Conservation (phyloP, 192 early-diverging fungal species). For the Coemansia sp. region DNA sequence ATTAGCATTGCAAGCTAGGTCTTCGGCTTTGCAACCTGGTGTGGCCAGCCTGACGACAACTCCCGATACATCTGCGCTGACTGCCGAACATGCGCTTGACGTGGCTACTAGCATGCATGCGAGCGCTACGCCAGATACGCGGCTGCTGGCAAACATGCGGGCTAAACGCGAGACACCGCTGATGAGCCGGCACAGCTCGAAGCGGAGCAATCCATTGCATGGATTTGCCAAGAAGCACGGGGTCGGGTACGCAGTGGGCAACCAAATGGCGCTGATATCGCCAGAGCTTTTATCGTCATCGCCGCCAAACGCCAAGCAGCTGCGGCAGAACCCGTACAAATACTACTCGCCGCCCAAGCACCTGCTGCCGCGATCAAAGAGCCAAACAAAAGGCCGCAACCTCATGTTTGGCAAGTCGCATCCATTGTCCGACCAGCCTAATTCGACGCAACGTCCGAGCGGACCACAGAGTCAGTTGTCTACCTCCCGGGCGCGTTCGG, state of each 20-base stretch:
- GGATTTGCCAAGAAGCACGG: slow-evolving; percentile 53
- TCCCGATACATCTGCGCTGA: not conserved
- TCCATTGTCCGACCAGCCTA: not conserved
- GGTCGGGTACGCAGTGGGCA: slow-evolving; percentile 41
- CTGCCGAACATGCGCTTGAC: not conserved
- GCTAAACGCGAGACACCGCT: slow-evolving; percentile 25
- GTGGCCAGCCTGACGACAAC: not conserved
- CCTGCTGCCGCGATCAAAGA: slow-evolving; percentile 6
- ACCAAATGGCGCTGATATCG: slow-evolving; percentile 38
- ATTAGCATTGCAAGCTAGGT: not conserved
- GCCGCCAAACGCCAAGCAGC: slow-evolving; percentile 45
- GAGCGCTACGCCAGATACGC: slow-evolving; percentile 18
- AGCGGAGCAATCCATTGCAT: slow-evolving; percentile 28
- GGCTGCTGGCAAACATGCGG: slow-evolving; percentile 23
- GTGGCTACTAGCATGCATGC: slow-evolving; percentile 4
- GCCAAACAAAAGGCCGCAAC: slow-evolving; percentile 26
- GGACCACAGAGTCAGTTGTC: not conserved
- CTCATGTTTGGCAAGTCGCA: slow-evolving; percentile 22
- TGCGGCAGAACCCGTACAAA: slow-evolving; percentile 47
- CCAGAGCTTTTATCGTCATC: slow-evolving; percentile 49
- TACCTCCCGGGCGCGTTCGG: not conserved
- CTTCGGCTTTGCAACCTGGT: not conserved
- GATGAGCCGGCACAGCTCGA: slow-evolving; percentile 13
- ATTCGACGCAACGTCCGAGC: not conserved
- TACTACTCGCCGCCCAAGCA: slow-evolving; percentile 53